phyloP scores from a whole-genome alignment of 345 rosid genomes.

The Syzygium oleosum region DNA sequence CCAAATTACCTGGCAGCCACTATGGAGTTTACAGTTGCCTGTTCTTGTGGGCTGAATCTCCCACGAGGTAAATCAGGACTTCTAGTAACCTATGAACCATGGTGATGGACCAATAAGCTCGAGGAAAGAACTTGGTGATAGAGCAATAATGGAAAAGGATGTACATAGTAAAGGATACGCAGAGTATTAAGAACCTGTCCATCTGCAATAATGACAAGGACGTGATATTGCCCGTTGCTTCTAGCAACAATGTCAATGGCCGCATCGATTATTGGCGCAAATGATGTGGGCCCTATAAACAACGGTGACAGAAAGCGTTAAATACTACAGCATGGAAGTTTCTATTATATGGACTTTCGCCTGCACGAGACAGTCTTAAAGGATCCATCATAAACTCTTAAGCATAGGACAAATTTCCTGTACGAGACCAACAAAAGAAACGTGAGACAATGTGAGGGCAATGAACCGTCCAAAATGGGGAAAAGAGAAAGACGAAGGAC shows the following conservation, averaged over 20 bases:
- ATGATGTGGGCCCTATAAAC: slow-evolving; percentile 83
- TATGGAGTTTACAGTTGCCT: slow-evolving; percentile 70
- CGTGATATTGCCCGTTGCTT: slow-evolving; percentile 75
- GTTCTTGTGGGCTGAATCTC: slow-evolving; percentile 74
- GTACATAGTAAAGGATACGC: not conserved
- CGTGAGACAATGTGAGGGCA: not conserved
- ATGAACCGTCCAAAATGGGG: not conserved
- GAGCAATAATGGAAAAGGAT: not conserved
- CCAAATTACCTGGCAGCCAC: slow-evolving; percentile 73
- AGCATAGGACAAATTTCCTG: not conserved
- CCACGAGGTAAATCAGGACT: slow-evolving; percentile 49
- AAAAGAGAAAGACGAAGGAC: not conserved
- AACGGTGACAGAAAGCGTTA: not conserved
- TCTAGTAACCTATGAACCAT: slow-evolving; percentile 51
- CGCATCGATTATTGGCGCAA: slow-evolving; percentile 81
- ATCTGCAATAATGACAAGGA: slow-evolving; percentile 87
- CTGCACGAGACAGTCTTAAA: not conserved
- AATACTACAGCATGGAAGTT: not conserved
- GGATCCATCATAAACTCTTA: not conserved
- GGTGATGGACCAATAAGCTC: not conserved
- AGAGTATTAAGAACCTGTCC: slow-evolving; percentile 53
- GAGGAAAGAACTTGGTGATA: not conserved
- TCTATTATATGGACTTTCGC: not conserved
- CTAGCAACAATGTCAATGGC: slow-evolving; percentile 76
- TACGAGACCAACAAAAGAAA: not conserved